phyloP scores from a whole-genome alignment of 2,329 filamentous ascomycete genomes.

The Aquanectria penicillioides region DNA sequence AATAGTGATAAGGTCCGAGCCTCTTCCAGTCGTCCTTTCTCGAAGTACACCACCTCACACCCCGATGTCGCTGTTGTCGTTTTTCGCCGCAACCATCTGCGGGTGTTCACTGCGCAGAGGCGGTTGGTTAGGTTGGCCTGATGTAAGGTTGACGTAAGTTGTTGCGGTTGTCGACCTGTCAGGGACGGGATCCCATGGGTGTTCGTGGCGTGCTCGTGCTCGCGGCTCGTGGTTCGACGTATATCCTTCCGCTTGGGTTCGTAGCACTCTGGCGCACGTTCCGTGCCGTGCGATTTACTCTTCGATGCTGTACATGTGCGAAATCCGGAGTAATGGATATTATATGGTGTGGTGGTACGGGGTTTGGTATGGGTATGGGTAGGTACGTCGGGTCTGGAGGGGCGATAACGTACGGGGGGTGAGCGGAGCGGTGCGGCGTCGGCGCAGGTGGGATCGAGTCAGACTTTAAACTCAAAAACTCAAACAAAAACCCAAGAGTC shows the following conservation, averaged over 20 bases:
- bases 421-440: constrained; percentile 1
- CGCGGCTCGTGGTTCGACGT: not conserved
- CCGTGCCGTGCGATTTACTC: not conserved
- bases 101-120: not conserved
- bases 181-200: constrained; percentile 3
- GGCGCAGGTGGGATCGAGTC: constrained; percentile 7
- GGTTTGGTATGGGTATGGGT: not conserved
- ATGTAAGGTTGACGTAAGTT: not conserved
- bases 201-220: not conserved
- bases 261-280: not conserved
- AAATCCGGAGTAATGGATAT: constrained; percentile 9
- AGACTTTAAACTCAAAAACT: constrained; percentile 10
- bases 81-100: constrained; percentile 8
- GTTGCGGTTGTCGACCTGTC: not conserved
- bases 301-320: constrained; percentile 3
- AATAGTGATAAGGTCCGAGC: no score
- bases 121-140: not conserved
- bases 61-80: not conserved
- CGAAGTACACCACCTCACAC: constrained; percentile 7
- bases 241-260: not conserved
- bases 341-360: constrained; percentile 1
- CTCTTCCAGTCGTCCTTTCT: not conserved
- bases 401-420: not conserved
- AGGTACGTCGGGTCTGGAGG: no score
- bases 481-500: not conserved